Conservation (phyloP, 1,284 basidiomycete species). For the Fomitopsis schrenkii region DNA sequence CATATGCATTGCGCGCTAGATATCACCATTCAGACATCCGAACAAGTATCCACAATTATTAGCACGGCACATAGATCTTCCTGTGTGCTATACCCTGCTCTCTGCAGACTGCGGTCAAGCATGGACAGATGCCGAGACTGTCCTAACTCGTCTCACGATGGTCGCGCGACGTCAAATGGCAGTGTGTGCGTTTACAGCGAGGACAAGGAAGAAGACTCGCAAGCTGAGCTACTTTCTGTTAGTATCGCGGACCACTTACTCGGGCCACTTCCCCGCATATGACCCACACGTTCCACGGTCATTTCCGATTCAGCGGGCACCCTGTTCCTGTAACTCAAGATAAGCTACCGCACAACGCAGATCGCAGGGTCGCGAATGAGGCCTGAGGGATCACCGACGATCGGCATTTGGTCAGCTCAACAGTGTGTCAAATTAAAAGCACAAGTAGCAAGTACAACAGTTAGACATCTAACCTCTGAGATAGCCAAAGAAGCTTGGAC, state of each 20-base stretch:
- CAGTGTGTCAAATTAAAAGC: background rate
- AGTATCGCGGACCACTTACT: no score
- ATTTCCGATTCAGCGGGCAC: background rate
- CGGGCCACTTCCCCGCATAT: background rate
- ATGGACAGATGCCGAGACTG: background rate
- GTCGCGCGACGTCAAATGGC: background rate
- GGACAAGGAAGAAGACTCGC: no score
- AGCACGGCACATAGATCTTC: background rate
- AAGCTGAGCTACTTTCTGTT: no score
- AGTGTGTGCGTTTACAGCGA: background rate
- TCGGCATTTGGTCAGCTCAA: background rate
- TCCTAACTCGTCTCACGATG: background rate
- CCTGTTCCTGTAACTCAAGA: background rate
- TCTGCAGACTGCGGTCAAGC: background rate
- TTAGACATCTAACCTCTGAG: background rate
- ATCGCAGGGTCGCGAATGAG: background rate
- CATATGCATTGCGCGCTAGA: no score
- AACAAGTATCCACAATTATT: background rate
- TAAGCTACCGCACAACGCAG: background rate
- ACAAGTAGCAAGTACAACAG: background rate
- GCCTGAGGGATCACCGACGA: background rate
- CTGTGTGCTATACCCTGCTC: background rate
- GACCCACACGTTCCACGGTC: background rate
- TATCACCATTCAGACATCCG: background rate
- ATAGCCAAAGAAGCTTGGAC: background rate